Percentiles rank a stretch among this genome's conserved stretches.
These are phyloP conservation scores for Epithemia pelagica DNA, from an alignment of 108 stramenopile species.

Conservation along the genomic window DNA sequence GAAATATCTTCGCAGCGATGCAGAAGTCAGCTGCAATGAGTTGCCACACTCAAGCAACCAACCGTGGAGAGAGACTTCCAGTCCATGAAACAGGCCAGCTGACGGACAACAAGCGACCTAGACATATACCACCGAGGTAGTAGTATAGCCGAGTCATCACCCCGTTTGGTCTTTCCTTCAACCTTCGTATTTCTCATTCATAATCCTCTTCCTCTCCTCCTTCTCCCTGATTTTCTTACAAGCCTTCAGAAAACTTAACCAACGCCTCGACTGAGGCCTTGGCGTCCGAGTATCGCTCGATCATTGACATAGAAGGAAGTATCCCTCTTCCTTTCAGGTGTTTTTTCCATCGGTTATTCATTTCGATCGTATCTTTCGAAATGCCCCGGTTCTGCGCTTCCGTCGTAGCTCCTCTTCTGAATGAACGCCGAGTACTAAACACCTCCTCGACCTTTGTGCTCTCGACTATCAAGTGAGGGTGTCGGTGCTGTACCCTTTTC, in stretches of 20 bases:
- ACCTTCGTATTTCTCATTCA: too few relatives aligned
- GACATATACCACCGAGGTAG: too few relatives aligned
- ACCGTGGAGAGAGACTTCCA: too few relatives aligned
- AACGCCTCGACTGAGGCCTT: not conserved
- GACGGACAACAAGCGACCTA: too few relatives aligned
- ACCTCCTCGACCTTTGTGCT: not conserved
- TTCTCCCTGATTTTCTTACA: too few relatives aligned
- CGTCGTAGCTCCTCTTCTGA: constrained; percentile 19
- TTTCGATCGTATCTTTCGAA: constrained; percentile 7
- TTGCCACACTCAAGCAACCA: too few relatives aligned
- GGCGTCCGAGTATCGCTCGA: constrained; percentile 1
- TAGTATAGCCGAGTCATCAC: too few relatives aligned
- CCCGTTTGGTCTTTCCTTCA: too few relatives aligned
- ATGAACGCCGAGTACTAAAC: constrained; percentile 8
- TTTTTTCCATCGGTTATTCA: constrained; percentile 25
- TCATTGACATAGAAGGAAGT: not conserved
- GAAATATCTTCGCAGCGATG: too few relatives aligned
- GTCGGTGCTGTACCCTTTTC: constrained; percentile 5
- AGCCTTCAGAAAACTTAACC: not conserved
- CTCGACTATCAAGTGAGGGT: not conserved
- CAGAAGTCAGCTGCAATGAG: too few relatives aligned
- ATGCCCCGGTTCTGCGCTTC: constrained; percentile 10
- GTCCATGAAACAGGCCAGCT: too few relatives aligned
- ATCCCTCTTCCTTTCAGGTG: constrained; percentile 5
- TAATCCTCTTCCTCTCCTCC: too few relatives aligned